Conservation (phyloP, 345 rosid genomes). For the Syzygium jambos region DNA sequence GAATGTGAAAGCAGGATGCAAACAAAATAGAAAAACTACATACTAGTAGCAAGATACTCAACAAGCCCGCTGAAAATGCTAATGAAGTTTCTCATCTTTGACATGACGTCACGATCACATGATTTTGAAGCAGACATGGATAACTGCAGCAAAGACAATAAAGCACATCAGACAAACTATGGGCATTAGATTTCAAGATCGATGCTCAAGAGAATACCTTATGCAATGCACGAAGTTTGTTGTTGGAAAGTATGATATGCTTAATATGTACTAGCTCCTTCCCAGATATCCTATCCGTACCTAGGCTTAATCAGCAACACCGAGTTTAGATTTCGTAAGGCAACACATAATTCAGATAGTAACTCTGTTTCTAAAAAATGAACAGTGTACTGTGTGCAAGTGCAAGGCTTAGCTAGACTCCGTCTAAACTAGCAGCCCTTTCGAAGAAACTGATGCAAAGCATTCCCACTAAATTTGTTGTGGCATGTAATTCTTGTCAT, state of each 20-base stretch:
- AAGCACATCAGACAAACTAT: background rate
- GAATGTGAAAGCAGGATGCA: background rate
- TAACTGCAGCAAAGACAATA: background rate
- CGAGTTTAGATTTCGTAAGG: background rate
- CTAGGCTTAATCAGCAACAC: no score
- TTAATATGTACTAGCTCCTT: no score
- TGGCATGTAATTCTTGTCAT: background rate
- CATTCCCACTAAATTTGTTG: background rate
- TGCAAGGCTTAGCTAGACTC: background rate
- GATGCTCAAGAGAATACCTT: background rate
- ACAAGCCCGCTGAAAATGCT: background rate
- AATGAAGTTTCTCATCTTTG: constrained; percentile 18
- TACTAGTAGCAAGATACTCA: background rate
- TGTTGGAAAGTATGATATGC: no score
- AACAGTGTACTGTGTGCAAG: background rate
- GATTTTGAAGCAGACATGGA: background rate
- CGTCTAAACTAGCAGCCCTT: background rate
- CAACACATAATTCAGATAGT: background rate
- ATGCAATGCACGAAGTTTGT: no score
- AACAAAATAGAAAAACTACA: background rate
- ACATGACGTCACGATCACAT: no score
- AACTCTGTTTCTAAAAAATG: no score
- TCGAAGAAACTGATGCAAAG: background rate
- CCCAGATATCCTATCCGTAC: no score
- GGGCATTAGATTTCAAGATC: background rate